Base-by-base conservation (phyloP, 768 basidiomycete species). In the Cystobasidium tubakii region DNA sequence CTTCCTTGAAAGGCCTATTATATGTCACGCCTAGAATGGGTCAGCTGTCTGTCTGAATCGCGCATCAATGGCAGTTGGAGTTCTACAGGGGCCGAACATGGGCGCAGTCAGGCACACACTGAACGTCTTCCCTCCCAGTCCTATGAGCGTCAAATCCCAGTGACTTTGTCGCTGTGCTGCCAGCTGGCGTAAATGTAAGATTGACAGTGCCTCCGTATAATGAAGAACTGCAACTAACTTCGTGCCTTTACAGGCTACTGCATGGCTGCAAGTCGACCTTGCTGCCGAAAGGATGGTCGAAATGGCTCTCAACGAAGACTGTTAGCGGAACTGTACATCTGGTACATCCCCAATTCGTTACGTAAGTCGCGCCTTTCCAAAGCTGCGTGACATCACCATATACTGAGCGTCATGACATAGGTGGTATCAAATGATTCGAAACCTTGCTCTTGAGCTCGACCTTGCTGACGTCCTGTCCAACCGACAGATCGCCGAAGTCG, bases 11-110 rank as follows among this genome's bases (percentile, higher is more conserved):
- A 27, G 43, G 43, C 3, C 13, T 67, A 10, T 15, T 15, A 12
- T 33, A 29, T 25, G 50, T 33, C 39, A 67, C 50, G 50, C 19
- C 50, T 19, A 34, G 66, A 21, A 46, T 67, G 12, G 43, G 66
- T 43, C 66, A 67, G 25, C 43, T 67, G 13, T 43, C n/a, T n/a
- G n/a, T n/a, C 39, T 67, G 66, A 43, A 21, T 43, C 39, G 21
- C 23, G 43, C 29, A 23, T 67, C 44, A 67, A 67, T n/a, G 66
- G 66, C 33, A 60, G 57, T 25, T 60, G 57, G 57, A 60, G 29
- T 21, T 9, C 57, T 34, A 60, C 57, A 6, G 57, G 29, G 17
- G 12, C 31, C 21, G 25, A 3, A 12, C 3, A 19, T 34, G 36
- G n/a, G n/a, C n/a, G n/a, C n/a, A n/a, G n/a, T n/a, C n/a, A n/a